Evolutionary conservation across 768 basidiomycete species (phyloP).

Genomic region (Coprinellus micaceus): DNA sequence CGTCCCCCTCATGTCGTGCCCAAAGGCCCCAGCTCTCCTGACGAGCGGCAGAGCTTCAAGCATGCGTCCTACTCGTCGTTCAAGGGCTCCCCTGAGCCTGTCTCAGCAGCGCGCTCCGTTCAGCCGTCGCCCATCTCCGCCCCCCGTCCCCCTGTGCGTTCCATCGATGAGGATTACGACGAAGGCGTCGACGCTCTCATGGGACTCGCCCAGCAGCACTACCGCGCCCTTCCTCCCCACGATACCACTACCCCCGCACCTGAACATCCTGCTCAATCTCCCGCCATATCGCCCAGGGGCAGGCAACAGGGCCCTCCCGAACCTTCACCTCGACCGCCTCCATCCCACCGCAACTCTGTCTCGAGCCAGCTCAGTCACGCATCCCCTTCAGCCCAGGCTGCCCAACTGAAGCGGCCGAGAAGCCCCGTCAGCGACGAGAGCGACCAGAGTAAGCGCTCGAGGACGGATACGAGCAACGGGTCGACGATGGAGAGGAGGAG

Average conservation of each 20-base stretch:
- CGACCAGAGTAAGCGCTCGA: slow-evolving; percentile 53
- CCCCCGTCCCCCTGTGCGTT: slow-evolving; percentile 58
- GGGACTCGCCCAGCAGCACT: slow-evolving; percentile 46
- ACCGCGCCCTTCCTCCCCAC: slow-evolving; percentile 25
- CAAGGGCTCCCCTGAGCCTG: slow-evolving; percentile 52
- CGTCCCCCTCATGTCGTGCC: slow-evolving; percentile 3
- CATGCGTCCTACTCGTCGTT: slow-evolving; percentile 21
- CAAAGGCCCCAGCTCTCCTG: slow-evolving; percentile 9
- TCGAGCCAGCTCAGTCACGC: slow-evolving; percentile 63
- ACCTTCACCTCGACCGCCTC: slow-evolving; percentile 44
- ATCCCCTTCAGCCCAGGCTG: slow-evolving; percentile 51
- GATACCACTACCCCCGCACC: slow-evolving; percentile 23
- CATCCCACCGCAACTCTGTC: slow-evolving; percentile 61
- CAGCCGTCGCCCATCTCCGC: slow-evolving; percentile 70
- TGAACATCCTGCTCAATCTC: slow-evolving; percentile 48
- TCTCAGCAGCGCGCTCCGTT: slow-evolving; percentile 59
- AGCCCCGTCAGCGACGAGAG: slow-evolving; percentile 65
- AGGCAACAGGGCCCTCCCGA: slow-evolving; percentile 36
- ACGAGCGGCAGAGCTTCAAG: slow-evolving; percentile 25
- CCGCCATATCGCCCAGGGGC: slow-evolving; percentile 56
- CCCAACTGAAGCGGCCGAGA: slow-evolving; percentile 60
- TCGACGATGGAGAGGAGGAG: slow-evolving; percentile 48
- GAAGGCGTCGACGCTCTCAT: slow-evolving; percentile 80
- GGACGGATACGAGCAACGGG: slow-evolving; percentile 56
- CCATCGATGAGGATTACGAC: slow-evolving; percentile 91